phyloP scores from a whole-genome alignment of 164 flowering plant species.

The Platanus orientalis region DNA sequence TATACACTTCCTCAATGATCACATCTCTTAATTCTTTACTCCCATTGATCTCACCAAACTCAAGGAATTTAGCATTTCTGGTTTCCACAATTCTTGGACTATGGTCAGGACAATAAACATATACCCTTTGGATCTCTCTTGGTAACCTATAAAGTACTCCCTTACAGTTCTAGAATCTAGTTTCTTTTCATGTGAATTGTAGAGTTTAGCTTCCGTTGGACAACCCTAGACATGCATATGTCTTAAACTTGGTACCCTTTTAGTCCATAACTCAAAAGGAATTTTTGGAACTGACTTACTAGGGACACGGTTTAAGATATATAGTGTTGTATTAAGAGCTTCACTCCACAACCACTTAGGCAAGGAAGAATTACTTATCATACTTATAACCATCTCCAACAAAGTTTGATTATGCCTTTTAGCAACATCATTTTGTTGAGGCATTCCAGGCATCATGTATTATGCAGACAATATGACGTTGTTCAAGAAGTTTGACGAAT shows the following conservation, averaged over 20 bases:
- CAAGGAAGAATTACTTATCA: neutral
- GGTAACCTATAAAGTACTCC: neutral
- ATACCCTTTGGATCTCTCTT: neutral
- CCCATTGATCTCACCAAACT: no score
- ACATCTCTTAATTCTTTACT: no score
- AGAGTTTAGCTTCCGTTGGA: neutral
- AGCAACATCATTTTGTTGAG: neutral
- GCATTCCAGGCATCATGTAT: neutral
- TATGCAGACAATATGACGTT: neutral
- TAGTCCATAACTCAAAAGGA: neutral
- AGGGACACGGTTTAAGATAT: neutral
- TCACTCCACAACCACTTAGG: neutral
- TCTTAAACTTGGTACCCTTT: neutral
- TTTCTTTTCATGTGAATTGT: neutral
- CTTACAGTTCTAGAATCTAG: neutral
- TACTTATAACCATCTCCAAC: neutral
- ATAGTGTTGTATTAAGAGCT: neutral
- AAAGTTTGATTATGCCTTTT: neutral
- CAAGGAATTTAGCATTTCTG: neutral
- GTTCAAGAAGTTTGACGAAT: neutral
- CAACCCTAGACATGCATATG: neutral
- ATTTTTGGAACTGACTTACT: neutral
- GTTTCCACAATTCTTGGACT: neutral
- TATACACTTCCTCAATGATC: neutral
- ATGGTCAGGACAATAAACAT: neutral